A percentile compares a stretch with the other conserved stretches of the same genome.
phyloP scores from a whole-genome alignment of 176 grass and related monocot species.

The Oryza meyeriana region DNA sequence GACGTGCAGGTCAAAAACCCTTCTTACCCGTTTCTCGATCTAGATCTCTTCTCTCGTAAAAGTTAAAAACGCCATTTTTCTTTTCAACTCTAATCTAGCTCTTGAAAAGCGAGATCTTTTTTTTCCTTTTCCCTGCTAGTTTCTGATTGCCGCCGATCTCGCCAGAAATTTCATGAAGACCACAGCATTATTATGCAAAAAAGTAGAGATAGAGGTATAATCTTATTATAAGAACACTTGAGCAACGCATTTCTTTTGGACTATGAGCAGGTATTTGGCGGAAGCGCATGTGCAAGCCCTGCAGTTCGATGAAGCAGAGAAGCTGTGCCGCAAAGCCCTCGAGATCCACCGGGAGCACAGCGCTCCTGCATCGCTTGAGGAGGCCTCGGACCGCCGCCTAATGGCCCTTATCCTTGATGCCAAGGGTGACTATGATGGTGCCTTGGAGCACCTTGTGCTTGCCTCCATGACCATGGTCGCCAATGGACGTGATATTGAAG shows the following conservation, averaged over 20 bases:
- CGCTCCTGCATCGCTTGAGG: constrained; percentile 75
- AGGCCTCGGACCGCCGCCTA: constrained; percentile 88
- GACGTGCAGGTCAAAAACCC: constrained; percentile 63
- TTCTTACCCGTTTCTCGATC: not conserved
- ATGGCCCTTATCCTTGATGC: constrained; percentile 92
- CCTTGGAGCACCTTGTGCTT: constrained; percentile 94
- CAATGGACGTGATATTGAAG: constrained; percentile 77
- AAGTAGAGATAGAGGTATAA: not conserved
- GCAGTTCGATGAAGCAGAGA: constrained; percentile 95
- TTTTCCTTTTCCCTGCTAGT: not conserved
- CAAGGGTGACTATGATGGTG: constrained; percentile 84
- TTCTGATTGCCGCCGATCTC: not conserved
- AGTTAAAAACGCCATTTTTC: not conserved
- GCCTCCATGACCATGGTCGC: constrained; percentile 93
- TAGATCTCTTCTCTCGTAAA: constrained; percentile 14
- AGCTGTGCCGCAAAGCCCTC: constrained; percentile 71
- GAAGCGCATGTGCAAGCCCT: constrained; percentile 94
- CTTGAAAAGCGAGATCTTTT: not conserved
- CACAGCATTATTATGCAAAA: not conserved
- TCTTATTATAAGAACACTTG: not conserved
- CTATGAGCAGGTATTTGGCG: constrained; percentile 69
- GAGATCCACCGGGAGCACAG: constrained; percentile 97
- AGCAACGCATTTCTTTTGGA: not conserved
- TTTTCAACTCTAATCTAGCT: not conserved
- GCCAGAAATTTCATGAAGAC: not conserved